Evolutionary conservation across 805 yeast species (phyloP), one percentile per base, ranked within the genome.

Genomic region (Tetrapisispora iriomotensis): DNA sequence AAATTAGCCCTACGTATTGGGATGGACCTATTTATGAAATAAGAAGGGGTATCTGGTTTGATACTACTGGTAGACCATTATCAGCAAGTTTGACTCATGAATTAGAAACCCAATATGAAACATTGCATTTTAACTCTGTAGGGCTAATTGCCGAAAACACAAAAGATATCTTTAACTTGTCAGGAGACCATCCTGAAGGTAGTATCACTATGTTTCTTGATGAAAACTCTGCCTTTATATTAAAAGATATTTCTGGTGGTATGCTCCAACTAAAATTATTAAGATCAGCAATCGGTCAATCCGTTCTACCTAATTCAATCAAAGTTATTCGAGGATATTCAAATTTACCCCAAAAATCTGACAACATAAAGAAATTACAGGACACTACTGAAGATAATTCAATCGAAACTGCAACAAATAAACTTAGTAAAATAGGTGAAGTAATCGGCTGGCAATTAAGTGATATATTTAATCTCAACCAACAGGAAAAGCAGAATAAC

Each of bases 1-100:
- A 68, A 36, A 57, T 88, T 50, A 47, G 61, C 3, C 94, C 97
- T 0, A 71, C 79, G 0, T 90, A 78, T 56, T 90, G 96, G 96
- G 77, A 75, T 7, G 96, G 96, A 1, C 92, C 96, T 0, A 62
- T 66, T 0, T 90, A 78, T 54, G 87, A 83, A 43, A 81, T 90
- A 1, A 67, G 95, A 34, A 64, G 96, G 39, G 95, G 95, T 1
- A 57, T 77, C 1, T 90, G 97, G 97, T 86, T 85, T 55, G 62
- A 67, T 27, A 54, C 71, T 8, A 73, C 73, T 37, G 75, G 75
- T 1, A 51, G 52, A 5, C 94, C 94, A 0, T 60, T 85, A 21
- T 51, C 67, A 8, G 64, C 65, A 1, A 58, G 62, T 1, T 42
- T 78, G 5, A 66, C 92, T 0, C 61, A 65, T 1, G 75, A 72